phyloP scores from a whole-genome alignment of 805 yeast genomes.

The Brettanomyces naardenensis region DNA sequence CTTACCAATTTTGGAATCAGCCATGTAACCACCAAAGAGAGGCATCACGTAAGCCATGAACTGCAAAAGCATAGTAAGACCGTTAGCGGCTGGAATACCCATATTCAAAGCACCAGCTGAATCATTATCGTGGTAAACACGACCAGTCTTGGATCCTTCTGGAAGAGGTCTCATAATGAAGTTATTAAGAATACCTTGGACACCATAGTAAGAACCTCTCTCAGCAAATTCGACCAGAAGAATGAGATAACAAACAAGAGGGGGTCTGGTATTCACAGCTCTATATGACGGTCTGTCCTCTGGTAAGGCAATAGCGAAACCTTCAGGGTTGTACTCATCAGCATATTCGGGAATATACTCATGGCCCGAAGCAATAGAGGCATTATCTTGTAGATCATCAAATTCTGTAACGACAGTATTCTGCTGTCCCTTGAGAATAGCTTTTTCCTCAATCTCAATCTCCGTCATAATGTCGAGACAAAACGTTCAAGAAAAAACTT shows the following conservation, averaged over 20 bases:
- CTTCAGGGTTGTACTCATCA: slow-evolving; percentile 24
- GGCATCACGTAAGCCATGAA: slow-evolving; percentile 44
- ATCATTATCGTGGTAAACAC: slow-evolving; percentile 23
- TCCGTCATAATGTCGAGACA: no score
- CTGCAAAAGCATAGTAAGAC: slow-evolving; percentile 37
- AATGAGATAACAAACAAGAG: slow-evolving; percentile 38
- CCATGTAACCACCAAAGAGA: slow-evolving; percentile 41
- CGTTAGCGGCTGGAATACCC: slow-evolving; percentile 38
- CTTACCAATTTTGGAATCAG: slow-evolving; percentile 41
- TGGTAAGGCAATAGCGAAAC: slow-evolving; percentile 17
- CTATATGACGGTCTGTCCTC: slow-evolving; percentile 27
- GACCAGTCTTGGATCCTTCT: slow-evolving; percentile 37
- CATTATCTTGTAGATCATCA: no score
- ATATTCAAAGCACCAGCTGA: slow-evolving; percentile 43
- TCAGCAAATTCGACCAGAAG: slow-evolving; percentile 45
- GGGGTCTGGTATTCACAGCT: slow-evolving; percentile 37
- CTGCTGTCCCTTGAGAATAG: no score
- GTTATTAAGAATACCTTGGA: slow-evolving; percentile 35
- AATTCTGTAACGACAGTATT: no score
- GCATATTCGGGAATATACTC: slow-evolving; percentile 17
- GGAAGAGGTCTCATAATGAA: slow-evolving; percentile 46
- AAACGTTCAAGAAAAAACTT: no score
- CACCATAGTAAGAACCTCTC: slow-evolving; percentile 47
- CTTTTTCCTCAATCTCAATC: no score
- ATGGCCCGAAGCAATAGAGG: no score